These are phyloP conservation scores for Hirschfeldia incana DNA, from an alignment of 345 rosid genomes.

Conservation along the genomic window DNA sequence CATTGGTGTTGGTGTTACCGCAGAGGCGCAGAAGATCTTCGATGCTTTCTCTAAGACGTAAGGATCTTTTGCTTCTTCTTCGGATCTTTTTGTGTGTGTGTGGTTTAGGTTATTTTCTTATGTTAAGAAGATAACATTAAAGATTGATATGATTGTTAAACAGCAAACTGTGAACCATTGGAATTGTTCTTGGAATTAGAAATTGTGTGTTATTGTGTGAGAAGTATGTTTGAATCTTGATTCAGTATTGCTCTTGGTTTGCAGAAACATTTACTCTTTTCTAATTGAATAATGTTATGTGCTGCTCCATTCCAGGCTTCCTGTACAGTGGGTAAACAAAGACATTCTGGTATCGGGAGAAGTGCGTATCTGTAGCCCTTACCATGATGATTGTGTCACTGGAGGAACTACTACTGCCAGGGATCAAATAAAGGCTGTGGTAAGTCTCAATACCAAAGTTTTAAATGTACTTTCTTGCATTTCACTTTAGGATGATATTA, in stretches of 20 bases:
- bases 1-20: conserved; percentile 82
- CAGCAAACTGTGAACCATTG: background rate
- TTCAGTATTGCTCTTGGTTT: conserved; percentile 5
- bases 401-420: conserved; percentile 79
- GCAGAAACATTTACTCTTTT: background rate
- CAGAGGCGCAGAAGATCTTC: conserved; percentile 71
- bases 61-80: conserved; percentile 13
- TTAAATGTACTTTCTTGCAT: conserved; percentile 3
- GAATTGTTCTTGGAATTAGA: background rate
- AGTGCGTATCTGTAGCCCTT: conserved; percentile 49
- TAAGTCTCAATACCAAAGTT: conserved; percentile 39
- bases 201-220: background rate
- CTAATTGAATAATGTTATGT: background rate
- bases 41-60: conserved; percentile 72
- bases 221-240: background rate
- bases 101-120: conserved; percentile 10
- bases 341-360: background rate
- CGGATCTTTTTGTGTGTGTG: background rate
- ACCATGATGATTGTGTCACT: conserved; percentile 64
- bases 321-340: background rate
- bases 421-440: conserved; percentile 75
- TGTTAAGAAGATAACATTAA: background rate
- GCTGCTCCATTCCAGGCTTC: background rate
- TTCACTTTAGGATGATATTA: background rate
- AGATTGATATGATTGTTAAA: background rate